Evolutionary conservation across 1,284 basidiomycete species (phyloP).

Genomic region (Leccinum solheimii): DNA sequence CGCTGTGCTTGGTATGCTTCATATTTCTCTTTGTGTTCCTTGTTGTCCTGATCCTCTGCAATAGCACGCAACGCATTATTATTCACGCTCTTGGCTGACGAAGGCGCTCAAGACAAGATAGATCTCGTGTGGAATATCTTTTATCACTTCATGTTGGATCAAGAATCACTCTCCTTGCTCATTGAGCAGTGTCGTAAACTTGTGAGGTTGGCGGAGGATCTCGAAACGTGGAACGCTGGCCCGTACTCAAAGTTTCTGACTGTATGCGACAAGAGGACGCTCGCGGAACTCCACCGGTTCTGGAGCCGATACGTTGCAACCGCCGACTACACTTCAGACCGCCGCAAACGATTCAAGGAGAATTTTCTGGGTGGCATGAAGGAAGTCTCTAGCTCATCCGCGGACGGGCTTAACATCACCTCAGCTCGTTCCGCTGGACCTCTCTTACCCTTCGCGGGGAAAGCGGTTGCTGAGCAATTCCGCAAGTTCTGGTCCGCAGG

Average conservation of each 20-base stretch:
- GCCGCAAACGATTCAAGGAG: conserved; percentile 23
- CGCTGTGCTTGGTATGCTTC: conserved; percentile 49
- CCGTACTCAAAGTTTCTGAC: conserved; percentile 42
- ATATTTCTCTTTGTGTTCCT: neutral
- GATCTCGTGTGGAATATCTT: conserved; percentile 54
- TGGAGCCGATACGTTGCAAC: conserved; percentile 42
- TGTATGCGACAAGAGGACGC: conserved; percentile 40
- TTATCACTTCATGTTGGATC: conserved; percentile 55
- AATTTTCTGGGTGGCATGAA: conserved; percentile 17
- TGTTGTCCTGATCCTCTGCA: neutral
- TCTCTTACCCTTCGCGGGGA: conserved; percentile 21
- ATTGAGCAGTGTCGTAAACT: conserved; percentile 48
- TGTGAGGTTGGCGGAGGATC: conserved; percentile 34
- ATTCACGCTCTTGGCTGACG: conserved; percentile 39
- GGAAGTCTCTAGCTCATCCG: neutral
- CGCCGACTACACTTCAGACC: conserved; percentile 8
- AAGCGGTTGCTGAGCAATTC: conserved; percentile 27
- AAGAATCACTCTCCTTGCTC: conserved; percentile 39
- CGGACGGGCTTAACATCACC: neutral
- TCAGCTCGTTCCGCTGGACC: conserved; percentile 43
- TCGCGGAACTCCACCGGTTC: conserved; percentile 41
- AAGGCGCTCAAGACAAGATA: conserved; percentile 14
- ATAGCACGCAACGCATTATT: conserved; percentile 44
- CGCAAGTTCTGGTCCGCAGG: conserved; percentile 46
- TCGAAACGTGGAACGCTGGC: conserved; percentile 45